Base-by-base conservation (phyloP, 2,329 filamentous ascomycete genomes). In the Saccharata proteae region DNA sequence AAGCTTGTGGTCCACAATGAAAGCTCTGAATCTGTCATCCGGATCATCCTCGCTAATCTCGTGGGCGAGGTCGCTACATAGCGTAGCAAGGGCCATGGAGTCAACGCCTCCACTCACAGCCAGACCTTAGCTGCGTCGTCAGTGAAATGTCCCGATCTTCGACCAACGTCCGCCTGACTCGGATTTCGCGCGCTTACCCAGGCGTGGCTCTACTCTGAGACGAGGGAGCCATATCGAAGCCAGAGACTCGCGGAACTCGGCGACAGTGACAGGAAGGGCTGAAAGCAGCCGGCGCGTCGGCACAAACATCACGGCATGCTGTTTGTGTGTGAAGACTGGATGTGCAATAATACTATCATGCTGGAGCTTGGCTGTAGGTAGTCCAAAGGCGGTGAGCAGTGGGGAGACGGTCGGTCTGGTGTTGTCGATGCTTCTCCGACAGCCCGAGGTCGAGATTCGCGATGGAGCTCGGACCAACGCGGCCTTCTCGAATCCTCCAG, bases 91-190 rank as follows among this genome's bases (percentile, higher is more conserved):
- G 16, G 88, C 88, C 86, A 96, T 98, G n/a, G 88, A 96, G 55
- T 98, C 90, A 22, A 90, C 81, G 6, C 90, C 90, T 15, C 90
- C 90, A 48, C 86, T 94, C 38, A 96, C 65, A 11, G 86, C 90
- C 37, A 96, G 61, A 32, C 69, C 61, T 60, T 20, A 11, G 19
- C 20, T 5, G 16, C 16, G 16, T 16, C 19, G 20, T 18, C 35
- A 12, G 29, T 21, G n/a, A 18, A 25, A 4, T 25, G 23, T 8
- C 13, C 4, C 4, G 6, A 10, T 10, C 6, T 12, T 18, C 25
- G 18, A 14, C 8, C 13, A 27, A 15, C 5, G 16, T 20, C 14
- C 21, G n/a, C n/a, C n/a, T 22, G 12, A 16, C 9, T 10, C 7
- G 16, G 12, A 20, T n/a, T n/a, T n/a, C 20, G 13, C 24, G 20